Evolutionary conservation across 1,284 basidiomycete genomes (phyloP), one percentile per base, ranked within the genome.

Genomic region (Irpex sp.): DNA sequence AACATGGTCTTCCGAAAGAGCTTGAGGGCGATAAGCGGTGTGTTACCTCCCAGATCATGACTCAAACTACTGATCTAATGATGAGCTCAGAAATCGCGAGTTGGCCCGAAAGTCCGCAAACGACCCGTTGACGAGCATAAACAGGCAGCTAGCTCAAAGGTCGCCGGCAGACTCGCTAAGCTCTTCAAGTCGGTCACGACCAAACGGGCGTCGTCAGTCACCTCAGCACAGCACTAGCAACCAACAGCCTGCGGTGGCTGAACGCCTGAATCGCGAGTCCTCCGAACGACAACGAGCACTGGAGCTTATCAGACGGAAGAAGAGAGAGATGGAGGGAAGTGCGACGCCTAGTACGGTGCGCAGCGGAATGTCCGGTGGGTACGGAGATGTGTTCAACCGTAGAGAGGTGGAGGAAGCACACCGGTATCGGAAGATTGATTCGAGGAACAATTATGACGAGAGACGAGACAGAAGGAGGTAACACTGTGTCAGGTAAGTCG

Each of bases 121-220:
- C 58, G 91, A 93, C 71, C 91, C 91, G 3, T 79, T 93, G 4
- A 87, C 88, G 2, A 85, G 85, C 7, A 92, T 93, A 67, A 87
- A 86, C n/a, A 79, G 83, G 55, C 83, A 87, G 66, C 81, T 92
- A 3, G 74, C 81, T 5, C 78, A 78, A 1, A 70, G 72, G 44
- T 44, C 40, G 40, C 66, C 69, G 72, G 38, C 48, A 57, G 64
- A 54, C 60, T 31, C 60, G 7, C 62, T 54, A 57, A 9, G 62
- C 58, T 54, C 70, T 51, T 49, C 69, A 48, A n/a, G 62, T 26
- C 56, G 61, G 11, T 63, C 66, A 19, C 67, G 66, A 51, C 57
- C 59, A 5, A 63, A 34, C 67, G 75, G 60, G 63, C 72, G 59
- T 64, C 71, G 47, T 48, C 70, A 60, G 58, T 66, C 62, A 62